phyloP scores from a whole-genome alignment of 495 filamentous ascomycete species.

The Xylaria palmicola region DNA sequence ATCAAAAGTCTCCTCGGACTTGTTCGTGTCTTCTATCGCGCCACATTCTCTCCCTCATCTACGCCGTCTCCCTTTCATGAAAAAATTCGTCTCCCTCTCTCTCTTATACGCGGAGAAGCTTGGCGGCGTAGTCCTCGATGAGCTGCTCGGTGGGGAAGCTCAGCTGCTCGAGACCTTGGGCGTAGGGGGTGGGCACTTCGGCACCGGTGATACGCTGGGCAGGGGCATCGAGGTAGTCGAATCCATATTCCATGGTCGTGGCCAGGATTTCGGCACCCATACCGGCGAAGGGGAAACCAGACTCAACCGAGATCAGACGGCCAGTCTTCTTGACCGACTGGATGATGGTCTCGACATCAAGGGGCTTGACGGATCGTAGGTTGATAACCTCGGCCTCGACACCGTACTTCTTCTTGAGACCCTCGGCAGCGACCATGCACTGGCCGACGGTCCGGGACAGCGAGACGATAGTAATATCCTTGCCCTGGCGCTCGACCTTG shows the following conservation, averaged over 20 bases:
- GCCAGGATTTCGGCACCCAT: constrained; percentile 90
- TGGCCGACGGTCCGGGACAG: constrained; percentile 94
- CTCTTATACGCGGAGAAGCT: constrained; percentile 73
- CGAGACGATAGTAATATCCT: constrained; percentile 92
- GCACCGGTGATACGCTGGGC: constrained; percentile 92
- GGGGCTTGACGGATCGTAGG: constrained; percentile 91
- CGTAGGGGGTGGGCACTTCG: constrained; percentile 94
- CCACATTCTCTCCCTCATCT: not conserved
- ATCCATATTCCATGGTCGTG: constrained; percentile 93
- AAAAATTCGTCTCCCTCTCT: not conserved
- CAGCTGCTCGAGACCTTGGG: constrained; percentile 83
- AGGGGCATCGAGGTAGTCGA: constrained; percentile 93
- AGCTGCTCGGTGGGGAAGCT: constrained; percentile 82
- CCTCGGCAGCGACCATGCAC: constrained; percentile 81
- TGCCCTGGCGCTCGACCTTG: constrained; percentile 94
- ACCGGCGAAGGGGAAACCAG: constrained; percentile 92
- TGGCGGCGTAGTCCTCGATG: constrained; percentile 79
- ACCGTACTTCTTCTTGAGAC: constrained; percentile 92
- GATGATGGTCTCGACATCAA: constrained; percentile 92
- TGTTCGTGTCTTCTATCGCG: not conserved
- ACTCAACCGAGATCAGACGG: constrained; percentile 87
- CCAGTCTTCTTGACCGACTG: constrained; percentile 98
- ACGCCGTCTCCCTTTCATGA: not conserved
- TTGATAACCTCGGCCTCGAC: constrained; percentile 97
- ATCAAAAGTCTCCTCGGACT: not conserved